These are phyloP conservation scores for Arachis hypogaea DNA, from an alignment of 306 rosid genomes.

Conservation along the genomic window DNA sequence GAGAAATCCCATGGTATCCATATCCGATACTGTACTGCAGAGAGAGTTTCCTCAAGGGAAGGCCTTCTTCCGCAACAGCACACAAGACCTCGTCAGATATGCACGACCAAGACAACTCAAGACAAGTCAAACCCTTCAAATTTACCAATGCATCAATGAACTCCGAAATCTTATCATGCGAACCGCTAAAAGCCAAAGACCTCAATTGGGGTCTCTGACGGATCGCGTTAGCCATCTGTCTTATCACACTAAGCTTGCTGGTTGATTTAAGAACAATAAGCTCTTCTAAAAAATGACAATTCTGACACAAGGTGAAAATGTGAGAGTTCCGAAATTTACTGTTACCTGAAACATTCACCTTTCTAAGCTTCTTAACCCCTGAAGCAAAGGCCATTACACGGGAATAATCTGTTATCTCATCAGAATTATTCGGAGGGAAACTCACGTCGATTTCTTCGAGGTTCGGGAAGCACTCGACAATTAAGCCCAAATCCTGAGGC, in stretches of 20 bases:
- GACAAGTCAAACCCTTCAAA: constrained; percentile 33
- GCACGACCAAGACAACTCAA: constrained; percentile 43
- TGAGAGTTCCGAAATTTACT: constrained; percentile 44
- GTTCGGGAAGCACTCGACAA: constrained; percentile 48
- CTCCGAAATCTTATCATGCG: constrained; percentile 3
- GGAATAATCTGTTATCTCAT: constrained; percentile 31
- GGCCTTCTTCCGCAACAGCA: constrained; percentile 51
- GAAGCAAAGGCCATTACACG: constrained; percentile 41
- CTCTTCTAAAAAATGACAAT: constrained; percentile 49
- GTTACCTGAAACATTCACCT: constrained; percentile 61
- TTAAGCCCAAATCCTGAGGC: constrained; percentile 32
- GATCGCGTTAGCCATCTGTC: constrained; percentile 49
- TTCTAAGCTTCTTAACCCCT: constrained; percentile 51
- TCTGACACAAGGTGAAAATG: constrained; percentile 40
- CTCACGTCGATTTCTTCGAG: constrained; percentile 67
- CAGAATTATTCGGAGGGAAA: constrained; percentile 27
- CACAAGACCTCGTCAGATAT: constrained; percentile 59
- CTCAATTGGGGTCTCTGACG: constrained; percentile 43
- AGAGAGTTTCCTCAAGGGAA: constrained; percentile 61
- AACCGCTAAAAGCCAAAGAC: constrained; percentile 39
- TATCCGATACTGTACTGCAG: constrained; percentile 41
- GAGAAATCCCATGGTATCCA: constrained; percentile 46
- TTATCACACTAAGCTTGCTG: constrained; percentile 36
- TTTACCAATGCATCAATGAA: background rate
- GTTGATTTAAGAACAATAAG: constrained; percentile 36